Evolutionary conservation across 2,329 filamentous ascomycete species (phyloP), one percentile per base, ranked within the genome.

Genomic region (Atkinsonella hypoxylon): DNA sequence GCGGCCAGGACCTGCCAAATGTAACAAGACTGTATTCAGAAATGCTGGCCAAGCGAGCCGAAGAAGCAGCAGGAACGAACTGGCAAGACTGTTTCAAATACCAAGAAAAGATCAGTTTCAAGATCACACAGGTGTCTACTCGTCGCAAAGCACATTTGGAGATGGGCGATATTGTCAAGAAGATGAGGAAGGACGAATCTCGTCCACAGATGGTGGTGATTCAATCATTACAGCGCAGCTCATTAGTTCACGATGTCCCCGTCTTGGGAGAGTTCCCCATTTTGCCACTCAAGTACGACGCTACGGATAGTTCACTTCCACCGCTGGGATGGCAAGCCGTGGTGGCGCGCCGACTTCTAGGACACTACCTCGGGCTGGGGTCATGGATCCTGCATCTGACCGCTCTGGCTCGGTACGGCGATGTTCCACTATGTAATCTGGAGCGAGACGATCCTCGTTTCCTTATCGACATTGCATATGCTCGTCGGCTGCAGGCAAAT

Each of bases 381-480:
- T 83, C 87, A 0, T 98, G 93, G 91, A 79, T 98, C 43, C 71
- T 88, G 40, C 90, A 98, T 67, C 75, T 98, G 17, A 85, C 89
- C 26, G 83, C 89, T 45, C 78, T 98, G 50, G 87, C 93, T 45
- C 79, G 89, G 55, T 97, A 97, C 63, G 93, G 93, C 26, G 89
- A 97, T 64, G 82, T 98, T 4, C 93, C 93, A 1, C 75, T 99
- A 8, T 97, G 93, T 68, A 98, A 99, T 60, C 72, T 99, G 32
- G 93, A 97, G 65, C 83, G 84, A 42, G 93, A 97, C 57, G 93
- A 98, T 60, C 91, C 93, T 30, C 82, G 89, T 3, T 97, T 93
- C 70, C 71, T 98, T 50, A 98, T 99, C 58, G 93, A 99, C 63
- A 81, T 99, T 50, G 87, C 91, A 0, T 99, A 97, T 64, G 93